Percentiles rank a stretch among this genome's conserved stretches.
Evolutionary conservation across 1,139 yeast genomes (phyloP).

Genomic region (Pneumocystis wakefieldiae): DNA sequence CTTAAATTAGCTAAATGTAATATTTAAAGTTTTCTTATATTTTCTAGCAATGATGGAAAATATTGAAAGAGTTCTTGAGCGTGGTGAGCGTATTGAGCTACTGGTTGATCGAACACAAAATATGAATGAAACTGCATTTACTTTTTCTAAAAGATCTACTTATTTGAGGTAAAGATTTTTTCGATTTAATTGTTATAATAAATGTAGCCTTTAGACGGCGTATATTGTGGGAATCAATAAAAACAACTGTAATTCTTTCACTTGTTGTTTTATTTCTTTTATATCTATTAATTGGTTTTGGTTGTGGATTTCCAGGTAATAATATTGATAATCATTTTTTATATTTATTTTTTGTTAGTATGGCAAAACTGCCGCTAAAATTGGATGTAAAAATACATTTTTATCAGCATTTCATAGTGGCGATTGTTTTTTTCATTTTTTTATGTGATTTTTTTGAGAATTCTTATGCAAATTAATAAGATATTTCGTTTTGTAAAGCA

Average conservation of each 20-base stretch:
- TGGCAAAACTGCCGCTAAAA: neutral
- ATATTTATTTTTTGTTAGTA: neutral
- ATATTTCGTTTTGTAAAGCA: neutral
- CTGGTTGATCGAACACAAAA: slow-evolving; percentile 72
- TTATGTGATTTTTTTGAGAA: neutral
- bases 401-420: neutral
- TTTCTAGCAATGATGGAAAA: slow-evolving; percentile 27
- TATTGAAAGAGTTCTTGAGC: slow-evolving; percentile 39
- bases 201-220: neutral
- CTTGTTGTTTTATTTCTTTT: slow-evolving; percentile 13
- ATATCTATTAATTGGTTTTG: slow-evolving; percentile 14
- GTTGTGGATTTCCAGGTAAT: slow-evolving; percentile 13
- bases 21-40: neutral
- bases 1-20: neutral
- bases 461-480: neutral
- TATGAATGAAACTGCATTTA: slow-evolving; percentile 50
- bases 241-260: slow-evolving; percentile 23
- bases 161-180: slow-evolving; percentile 42
- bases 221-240: slow-evolving; percentile 42
- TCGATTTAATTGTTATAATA: slow-evolving; percentile 16
- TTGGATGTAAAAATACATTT: neutral
- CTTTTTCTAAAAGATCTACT: slow-evolving; percentile 59
- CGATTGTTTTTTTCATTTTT: neutral
- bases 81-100: slow-evolving; percentile 65
- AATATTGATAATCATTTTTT: neutral